Conservation (phyloP, 2,329 filamentous ascomycete species). For the Dactylellina drechsleri region DNA sequence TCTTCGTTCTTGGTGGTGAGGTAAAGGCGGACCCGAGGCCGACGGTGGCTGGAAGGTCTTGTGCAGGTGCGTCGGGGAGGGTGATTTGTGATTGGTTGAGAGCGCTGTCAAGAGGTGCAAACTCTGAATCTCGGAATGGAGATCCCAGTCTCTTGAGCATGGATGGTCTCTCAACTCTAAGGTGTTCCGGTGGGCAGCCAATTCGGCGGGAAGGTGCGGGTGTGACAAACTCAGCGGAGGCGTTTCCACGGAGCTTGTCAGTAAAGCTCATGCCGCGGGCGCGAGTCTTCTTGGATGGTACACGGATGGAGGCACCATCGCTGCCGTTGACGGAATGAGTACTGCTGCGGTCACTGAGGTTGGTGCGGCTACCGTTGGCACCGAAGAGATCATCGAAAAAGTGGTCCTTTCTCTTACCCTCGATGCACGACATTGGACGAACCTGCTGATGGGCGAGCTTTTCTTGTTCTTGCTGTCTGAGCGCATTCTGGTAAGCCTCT, state of each 20-base stretch:
- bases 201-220: constrained; percentile 31
- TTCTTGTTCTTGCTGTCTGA: constrained; percentile 48
- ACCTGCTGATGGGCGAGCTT: constrained; percentile 24
- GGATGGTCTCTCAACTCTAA: constrained; percentile 41
- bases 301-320: constrained; percentile 44
- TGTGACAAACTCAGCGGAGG: constrained; percentile 23
- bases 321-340: constrained; percentile 42
- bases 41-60: constrained; percentile 33
- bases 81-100: constrained; percentile 49
- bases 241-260: constrained; percentile 48
- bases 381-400: constrained; percentile 53
- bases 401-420: constrained; percentile 48
- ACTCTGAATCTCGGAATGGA: constrained; percentile 52
- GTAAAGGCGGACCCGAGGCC: constrained; percentile 52
- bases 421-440: constrained; percentile 29
- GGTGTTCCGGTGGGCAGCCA: constrained; percentile 35
- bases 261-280: constrained; percentile 52
- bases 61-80: constrained; percentile 27
- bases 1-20: constrained; percentile 48
- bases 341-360: constrained; percentile 45
- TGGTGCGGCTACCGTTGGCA: constrained; percentile 45
- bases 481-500: constrained; percentile 48
- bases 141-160: constrained; percentile 52
- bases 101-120: constrained; percentile 42
- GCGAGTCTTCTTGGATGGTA: constrained; percentile 49